phyloP scores from a whole-genome alignment of 352 stramenopile genomes.

The Phytophthora hibernalis region DNA sequence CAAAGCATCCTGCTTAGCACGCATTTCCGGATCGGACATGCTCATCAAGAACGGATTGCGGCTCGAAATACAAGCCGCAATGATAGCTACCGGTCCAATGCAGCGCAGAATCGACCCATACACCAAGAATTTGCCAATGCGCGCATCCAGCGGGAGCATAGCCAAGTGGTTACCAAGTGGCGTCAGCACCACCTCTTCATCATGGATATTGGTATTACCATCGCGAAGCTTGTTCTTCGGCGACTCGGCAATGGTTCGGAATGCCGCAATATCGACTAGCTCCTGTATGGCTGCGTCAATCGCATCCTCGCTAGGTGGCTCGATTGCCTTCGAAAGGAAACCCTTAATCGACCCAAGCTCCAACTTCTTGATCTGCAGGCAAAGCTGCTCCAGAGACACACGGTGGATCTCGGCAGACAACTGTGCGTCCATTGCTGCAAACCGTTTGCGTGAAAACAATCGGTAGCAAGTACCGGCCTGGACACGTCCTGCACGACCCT shows the following conservation, averaged over 20 bases:
- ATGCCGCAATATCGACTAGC: constrained; percentile 90
- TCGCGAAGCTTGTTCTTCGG: constrained; percentile 22
- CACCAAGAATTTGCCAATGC: constrained; percentile 89
- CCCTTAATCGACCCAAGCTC: constrained; percentile 73
- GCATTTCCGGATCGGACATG: constrained; percentile 68
- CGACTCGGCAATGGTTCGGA: constrained; percentile 48
- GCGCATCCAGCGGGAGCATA: constrained; percentile 85
- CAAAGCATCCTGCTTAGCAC: constrained; percentile 60
- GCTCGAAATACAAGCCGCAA: constrained; percentile 82
- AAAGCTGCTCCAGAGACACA: constrained; percentile 87
- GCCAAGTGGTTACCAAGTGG: constrained; percentile 91
- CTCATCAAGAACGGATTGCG: constrained; percentile 84
- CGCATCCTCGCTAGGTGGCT: constrained; percentile 91
- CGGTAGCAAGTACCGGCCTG: constrained; percentile 81
- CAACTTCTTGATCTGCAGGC: constrained; percentile 89
- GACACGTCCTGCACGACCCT: constrained; percentile 84
- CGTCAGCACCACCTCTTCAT: constrained; percentile 87
- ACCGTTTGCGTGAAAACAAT: constrained; percentile 74
- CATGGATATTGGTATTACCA: constrained; percentile 19
- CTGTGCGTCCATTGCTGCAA: constrained; percentile 69
- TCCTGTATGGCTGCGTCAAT: constrained; percentile 93
- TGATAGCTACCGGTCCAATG: constrained; percentile 82
- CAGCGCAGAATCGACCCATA: constrained; percentile 90
- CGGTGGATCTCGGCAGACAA: constrained; percentile 90
- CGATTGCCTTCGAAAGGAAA: constrained; percentile 87